Evolutionary conservation across 106 monocot genomes (phyloP), one percentile per base, ranked within the genome.

Genomic region (Dendrobium officinale): DNA sequence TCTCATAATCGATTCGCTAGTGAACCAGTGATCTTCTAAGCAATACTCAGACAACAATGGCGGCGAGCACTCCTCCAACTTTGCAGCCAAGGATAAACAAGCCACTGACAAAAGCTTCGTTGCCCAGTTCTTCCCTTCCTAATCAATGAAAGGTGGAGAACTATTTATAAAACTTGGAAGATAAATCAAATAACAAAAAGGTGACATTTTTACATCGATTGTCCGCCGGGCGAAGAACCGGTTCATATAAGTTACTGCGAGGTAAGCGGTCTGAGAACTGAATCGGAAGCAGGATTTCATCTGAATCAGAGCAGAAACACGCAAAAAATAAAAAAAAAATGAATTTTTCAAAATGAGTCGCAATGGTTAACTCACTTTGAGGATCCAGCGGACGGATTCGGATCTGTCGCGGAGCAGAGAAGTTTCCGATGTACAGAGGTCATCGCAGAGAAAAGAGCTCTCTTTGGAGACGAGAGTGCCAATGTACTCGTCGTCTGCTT

Each of bases 11-110:
- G 83, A 40, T 10, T 81, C 19, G 51, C 85, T 72, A 29, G 81
- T 74, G 77, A 96, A 96, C 5, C 77, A 20, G 64, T 78, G 82
- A 3, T 84, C 85, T 44, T 87, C 88, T 0, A 49, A 70, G 40
- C 61, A 74, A 56, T 87, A 92, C 58, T 90, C 93, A 0, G 88
- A 58, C 31, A 96, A 72, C 31, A 83, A 43, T 16, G 93, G 86
- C 19, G 77, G 81, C 47, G 74, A 54, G 82, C 72, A 77, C 75
- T 96, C 96, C 79, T 96, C 96, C 93, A 96, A 82, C 81, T 96
- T 96, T 70, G 82, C 86, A 8, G 96, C 96, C 83, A 96, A 79
- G 18, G 93, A 94, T 55, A 90, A 73, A 72, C 90, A 90, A 59
- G 90, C 87, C 19, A 83, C 79, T 6, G 87, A 84, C 54, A 92